These are phyloP conservation scores for Sporothrix brasiliensis DNA, from an alignment of 2,329 filamentous ascomycete genomes.

Conservation along the genomic window DNA sequence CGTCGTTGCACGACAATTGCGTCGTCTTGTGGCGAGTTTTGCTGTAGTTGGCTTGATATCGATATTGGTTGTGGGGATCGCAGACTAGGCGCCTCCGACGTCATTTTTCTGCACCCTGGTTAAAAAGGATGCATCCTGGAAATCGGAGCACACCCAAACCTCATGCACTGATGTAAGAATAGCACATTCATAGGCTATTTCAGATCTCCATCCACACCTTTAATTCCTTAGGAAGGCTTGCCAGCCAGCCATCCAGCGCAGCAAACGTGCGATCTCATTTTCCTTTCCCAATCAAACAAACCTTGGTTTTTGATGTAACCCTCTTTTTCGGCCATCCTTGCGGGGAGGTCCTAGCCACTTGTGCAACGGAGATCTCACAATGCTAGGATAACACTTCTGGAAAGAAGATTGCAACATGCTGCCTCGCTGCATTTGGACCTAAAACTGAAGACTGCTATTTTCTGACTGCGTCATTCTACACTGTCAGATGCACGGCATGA, in stretches of 20 bases:
- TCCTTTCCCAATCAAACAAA: background rate
- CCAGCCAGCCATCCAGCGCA: background rate
- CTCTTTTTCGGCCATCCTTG: constrained; percentile 5
- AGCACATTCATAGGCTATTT: constrained; percentile 6
- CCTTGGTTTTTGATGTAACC: constrained; percentile 24
- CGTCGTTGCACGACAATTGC: constrained; percentile 20
- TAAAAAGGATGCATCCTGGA: background rate
- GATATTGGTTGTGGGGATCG: constrained; percentile 17
- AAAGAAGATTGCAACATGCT: background rate
- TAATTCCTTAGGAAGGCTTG: background rate
- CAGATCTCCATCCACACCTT: background rate
- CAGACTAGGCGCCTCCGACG: constrained; percentile 13
- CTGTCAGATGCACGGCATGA: background rate
- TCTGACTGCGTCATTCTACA: constrained; percentile 1
- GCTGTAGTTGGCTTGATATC: background rate
- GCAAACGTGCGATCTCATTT: background rate
- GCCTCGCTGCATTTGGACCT: background rate
- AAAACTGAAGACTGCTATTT: background rate
- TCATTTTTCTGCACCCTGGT: constrained; percentile 16
- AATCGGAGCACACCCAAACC: background rate
- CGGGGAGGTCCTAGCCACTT: background rate
- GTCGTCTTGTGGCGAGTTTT: constrained; percentile 19
- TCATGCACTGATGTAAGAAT: constrained; percentile 12
- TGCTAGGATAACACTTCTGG: background rate
- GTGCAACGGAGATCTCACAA: background rate